Evolutionary conservation across 2,329 filamentous ascomycete species (phyloP).

Genomic region (Pseudopithomyces chartarum): DNA sequence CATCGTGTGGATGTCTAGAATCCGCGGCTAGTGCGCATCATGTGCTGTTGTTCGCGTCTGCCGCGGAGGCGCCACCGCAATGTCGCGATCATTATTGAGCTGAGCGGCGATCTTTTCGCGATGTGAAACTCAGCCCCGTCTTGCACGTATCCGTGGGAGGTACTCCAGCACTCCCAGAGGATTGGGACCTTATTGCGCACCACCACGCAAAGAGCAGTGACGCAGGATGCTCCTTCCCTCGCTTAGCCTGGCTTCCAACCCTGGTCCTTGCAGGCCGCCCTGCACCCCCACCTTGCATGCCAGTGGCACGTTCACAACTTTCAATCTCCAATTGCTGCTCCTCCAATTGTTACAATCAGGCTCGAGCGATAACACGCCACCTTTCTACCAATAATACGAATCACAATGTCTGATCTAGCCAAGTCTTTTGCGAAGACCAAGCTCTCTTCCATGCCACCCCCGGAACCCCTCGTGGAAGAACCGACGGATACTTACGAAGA

Average conservation of each 20-base stretch:
- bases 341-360: not conserved
- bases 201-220: not conserved
- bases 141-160: no score
- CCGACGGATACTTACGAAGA: slow-evolving; percentile 56
- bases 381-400: not conserved
- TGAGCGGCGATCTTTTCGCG: not conserved
- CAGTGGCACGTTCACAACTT: not conserved
- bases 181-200: not conserved
- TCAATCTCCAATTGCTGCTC: not conserved
- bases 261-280: not conserved
- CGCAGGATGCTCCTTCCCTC: slow-evolving; percentile 2
- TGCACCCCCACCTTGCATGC: slow-evolving; percentile 1
- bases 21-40: slow-evolving; percentile 7
- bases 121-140: not conserved
- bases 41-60: not conserved
- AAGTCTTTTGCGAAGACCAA: slow-evolving; percentile 79
- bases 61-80: not conserved
- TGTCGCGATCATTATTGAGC: not conserved
- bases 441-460: slow-evolving; percentile 65
- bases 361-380: not conserved
- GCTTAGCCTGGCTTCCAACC: slow-evolving; percentile 1
- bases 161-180: not conserved
- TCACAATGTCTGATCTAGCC: slow-evolving; percentile 79
- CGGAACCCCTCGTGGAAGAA: slow-evolving; percentile 54
- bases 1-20: not conserved